Percentiles rank a stretch among this genome's conserved stretches.
phyloP scores from a whole-genome alignment of 371 early-diverging fungal species.

The Polyrhizophydium stewartii region DNA sequence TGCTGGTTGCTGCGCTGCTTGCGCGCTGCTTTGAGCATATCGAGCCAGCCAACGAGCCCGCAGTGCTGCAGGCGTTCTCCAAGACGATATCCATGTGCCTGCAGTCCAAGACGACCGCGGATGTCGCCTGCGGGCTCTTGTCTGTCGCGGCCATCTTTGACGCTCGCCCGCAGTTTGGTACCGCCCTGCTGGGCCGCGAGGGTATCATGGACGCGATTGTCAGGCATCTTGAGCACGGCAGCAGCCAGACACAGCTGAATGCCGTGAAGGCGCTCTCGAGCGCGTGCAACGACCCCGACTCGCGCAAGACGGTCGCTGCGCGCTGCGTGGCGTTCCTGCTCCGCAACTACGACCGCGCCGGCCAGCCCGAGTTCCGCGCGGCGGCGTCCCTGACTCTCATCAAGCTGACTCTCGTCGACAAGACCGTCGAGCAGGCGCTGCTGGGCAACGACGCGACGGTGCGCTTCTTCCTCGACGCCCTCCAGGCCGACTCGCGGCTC shows the following conservation, averaged over 20 bases:
- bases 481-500: not conserved
- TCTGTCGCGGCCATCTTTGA: conserved; percentile 63
- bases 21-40: conserved; percentile 20
- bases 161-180: conserved; percentile 46
- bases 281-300: conserved; percentile 64
- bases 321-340: conserved; percentile 54
- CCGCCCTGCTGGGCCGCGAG: conserved; percentile 54
- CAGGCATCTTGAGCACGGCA: conserved; percentile 67
- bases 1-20: conserved; percentile 20
- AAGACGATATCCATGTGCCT: conserved; percentile 7
- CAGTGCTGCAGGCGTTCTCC: conserved; percentile 5
- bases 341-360: conserved; percentile 24
- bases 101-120: too few relatives aligned
- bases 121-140: too few relatives aligned
- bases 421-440: conserved; percentile 17
- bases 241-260: conserved; percentile 54
- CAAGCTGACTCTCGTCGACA: conserved; percentile 54
- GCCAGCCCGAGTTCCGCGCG: conserved; percentile 50
- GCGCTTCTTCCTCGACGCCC: not conserved
- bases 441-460: not conserved
- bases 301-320: conserved; percentile 51
- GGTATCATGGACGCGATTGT: conserved; percentile 64
- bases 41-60: conserved; percentile 4
- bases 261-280: conserved; percentile 58
- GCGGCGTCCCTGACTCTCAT: conserved; percentile 60